Evolutionary conservation across 2,329 filamentous ascomycete species (phyloP).

Genomic region (Colletotrichum sp.): DNA sequence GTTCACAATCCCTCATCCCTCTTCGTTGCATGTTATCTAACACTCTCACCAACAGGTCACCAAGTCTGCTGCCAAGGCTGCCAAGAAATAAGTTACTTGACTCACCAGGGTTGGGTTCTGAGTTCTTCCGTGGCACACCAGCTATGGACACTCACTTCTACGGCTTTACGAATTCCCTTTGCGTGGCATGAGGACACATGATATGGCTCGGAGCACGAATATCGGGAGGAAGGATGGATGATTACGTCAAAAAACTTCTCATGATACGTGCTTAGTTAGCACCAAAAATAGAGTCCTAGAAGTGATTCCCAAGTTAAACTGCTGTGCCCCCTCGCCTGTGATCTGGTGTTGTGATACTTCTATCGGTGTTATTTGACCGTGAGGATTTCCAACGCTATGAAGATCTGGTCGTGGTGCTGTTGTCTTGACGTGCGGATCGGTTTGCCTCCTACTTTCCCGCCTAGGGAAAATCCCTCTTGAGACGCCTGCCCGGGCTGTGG

Average conservation of each 20-base stretch:
- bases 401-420: not conserved
- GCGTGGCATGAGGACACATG: conserved; percentile 49
- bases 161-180: conserved; percentile 49
- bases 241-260: conserved; percentile 43
- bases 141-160: conserved; percentile 42
- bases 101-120: conserved; percentile 20
- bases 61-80: conserved; percentile 76
- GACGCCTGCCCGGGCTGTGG: not conserved
- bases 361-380: not conserved
- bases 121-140: not conserved
- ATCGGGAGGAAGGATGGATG: conserved; percentile 46
- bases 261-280: conserved; percentile 48
- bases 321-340: not conserved
- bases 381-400: not conserved
- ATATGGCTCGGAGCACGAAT: conserved; percentile 46
- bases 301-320: conserved; percentile 26
- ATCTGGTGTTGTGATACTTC: not conserved
- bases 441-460: not conserved
- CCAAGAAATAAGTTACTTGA: conserved; percentile 69
- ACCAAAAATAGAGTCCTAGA: conserved; percentile 52
- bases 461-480: not conserved
- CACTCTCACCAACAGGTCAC: conserved; percentile 45
- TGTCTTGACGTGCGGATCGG: not conserved
- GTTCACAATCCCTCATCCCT: conserved; percentile 31
- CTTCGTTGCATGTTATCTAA: not conserved